phyloP scores from a whole-genome alignment of 306 rosid species.

The Lathyrus sativus region DNA sequence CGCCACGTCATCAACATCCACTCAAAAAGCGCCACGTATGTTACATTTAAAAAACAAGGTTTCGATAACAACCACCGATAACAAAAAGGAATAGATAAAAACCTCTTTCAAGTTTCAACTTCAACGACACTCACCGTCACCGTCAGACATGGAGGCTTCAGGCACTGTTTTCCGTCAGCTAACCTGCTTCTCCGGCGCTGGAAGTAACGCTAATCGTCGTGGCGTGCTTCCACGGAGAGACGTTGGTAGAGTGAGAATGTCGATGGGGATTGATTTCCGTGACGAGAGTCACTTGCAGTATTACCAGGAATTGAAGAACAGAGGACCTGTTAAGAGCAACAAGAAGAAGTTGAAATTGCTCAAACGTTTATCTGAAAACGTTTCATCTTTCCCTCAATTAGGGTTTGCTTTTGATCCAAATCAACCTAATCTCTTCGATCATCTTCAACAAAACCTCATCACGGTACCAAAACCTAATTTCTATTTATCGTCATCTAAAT shows the following conservation, averaged over 20 bases:
- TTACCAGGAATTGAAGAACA: conserved; percentile 51
- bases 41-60: background rate
- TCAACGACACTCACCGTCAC: background rate
- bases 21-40: conserved; percentile 38
- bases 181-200: conserved; percentile 26
- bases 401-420: conserved; percentile 42
- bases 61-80: background rate
- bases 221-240: conserved; percentile 8
- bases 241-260: conserved; percentile 23
- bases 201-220: background rate
- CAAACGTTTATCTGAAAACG: conserved; percentile 48
- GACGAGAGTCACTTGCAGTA: conserved; percentile 62
- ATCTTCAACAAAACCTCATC: conserved; percentile 46
- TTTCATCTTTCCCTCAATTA: conserved; percentile 42
- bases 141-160: conserved; percentile 62
- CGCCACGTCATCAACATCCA: conserved; percentile 45
- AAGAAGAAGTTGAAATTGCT: conserved; percentile 69
- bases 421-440: conserved; percentile 37
- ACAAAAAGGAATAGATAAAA: background rate
- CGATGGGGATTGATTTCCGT: conserved; percentile 45
- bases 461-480: too few species aligned
- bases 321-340: conserved; percentile 31
- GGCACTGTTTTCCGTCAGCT: conserved; percentile 57
- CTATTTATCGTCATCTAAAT: background rate
- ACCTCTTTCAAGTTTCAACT: background rate